Conservation (phyloP, 2,329 filamentous ascomycete genomes). For the Chaetomium sp. region DNA sequence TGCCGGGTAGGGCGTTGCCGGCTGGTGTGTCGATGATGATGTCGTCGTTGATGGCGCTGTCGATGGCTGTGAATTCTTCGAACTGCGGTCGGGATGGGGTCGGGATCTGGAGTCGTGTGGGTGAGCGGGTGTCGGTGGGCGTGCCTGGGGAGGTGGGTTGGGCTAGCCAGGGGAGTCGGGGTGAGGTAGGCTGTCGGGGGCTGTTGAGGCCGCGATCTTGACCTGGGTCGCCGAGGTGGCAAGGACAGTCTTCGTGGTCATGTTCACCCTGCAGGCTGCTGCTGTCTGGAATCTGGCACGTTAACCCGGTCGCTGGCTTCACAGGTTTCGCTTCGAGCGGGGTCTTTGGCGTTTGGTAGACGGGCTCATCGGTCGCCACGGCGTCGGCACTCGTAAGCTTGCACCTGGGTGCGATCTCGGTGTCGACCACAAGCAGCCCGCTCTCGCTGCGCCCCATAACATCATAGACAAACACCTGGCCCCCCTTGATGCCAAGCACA, state of each 20-base stretch:
- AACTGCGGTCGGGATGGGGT: constrained; percentile 2
- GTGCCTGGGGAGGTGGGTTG: constrained; percentile 3
- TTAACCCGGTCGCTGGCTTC: neutral
- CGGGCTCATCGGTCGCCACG: constrained; percentile 6
- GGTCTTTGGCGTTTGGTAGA: neutral
- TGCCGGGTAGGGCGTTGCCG: neutral
- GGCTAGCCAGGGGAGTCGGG: constrained; percentile 16
- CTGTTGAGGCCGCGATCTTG: neutral
- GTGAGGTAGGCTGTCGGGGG: constrained; percentile 10
- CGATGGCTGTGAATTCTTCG: constrained; percentile 12
- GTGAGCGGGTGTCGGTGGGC: constrained; percentile 16
- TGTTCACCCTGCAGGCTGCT: neutral
- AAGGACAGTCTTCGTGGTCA: neutral
- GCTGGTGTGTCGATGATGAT: constrained; percentile 15
- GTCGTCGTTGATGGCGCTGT: constrained; percentile 19
- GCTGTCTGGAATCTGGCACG: neutral
- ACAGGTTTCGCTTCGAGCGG: neutral
- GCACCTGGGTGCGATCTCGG: constrained; percentile 38
- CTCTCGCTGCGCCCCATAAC: constrained; percentile 65
- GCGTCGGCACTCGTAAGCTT: constrained; percentile 36
- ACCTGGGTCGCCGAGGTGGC: neutral
- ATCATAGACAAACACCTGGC: constrained; percentile 62
- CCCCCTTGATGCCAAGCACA: constrained; percentile 59
- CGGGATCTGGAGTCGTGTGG: constrained; percentile 16
- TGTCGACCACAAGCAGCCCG: constrained; percentile 62